Evolutionary conservation across 2,329 filamentous ascomycete species (phyloP).

Genomic region (Talaromyces amestolkiae): DNA sequence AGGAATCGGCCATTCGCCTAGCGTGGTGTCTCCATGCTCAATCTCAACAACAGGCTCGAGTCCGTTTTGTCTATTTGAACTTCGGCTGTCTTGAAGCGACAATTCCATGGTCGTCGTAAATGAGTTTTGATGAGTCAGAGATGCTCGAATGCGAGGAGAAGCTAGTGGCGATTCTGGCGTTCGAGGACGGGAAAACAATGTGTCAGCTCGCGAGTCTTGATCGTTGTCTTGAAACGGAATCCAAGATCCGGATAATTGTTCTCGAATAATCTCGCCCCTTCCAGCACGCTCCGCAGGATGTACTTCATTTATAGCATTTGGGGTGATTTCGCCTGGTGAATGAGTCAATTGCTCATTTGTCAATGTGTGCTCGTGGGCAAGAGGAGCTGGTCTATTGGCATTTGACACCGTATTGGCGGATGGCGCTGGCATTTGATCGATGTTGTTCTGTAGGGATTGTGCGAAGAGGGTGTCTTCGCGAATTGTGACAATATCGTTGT

Average conservation of each 20-base stretch:
- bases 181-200: constrained; percentile 40
- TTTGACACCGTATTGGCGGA: neutral
- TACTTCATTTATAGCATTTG: constrained; percentile 32
- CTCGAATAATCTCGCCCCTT: constrained; percentile 18
- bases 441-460: neutral
- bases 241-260: constrained; percentile 19
- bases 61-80: constrained; percentile 25
- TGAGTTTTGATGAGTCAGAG: constrained; percentile 43
- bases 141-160: constrained; percentile 44
- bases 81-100: constrained; percentile 38
- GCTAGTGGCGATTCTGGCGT: constrained; percentile 41
- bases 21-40: neutral
- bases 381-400: neutral
- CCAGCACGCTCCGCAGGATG: constrained; percentile 26
- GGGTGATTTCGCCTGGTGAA: constrained; percentile 39
- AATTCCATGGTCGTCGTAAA: constrained; percentile 47
- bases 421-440: neutral
- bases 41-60: constrained; percentile 11
- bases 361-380: constrained; percentile 23
- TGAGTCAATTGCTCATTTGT: constrained; percentile 38
- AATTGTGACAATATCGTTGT: constrained; percentile 6
- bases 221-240: constrained; percentile 22
- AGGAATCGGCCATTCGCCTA: constrained; percentile 6
- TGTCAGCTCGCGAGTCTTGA: constrained; percentile 39
- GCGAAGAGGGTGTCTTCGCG: neutral